A percentile compares a stretch with the other conserved stretches of the same genome.
Evolutionary conservation across 257 asterid genomes (phyloP).

Genomic region (Ilex aquifolium): DNA sequence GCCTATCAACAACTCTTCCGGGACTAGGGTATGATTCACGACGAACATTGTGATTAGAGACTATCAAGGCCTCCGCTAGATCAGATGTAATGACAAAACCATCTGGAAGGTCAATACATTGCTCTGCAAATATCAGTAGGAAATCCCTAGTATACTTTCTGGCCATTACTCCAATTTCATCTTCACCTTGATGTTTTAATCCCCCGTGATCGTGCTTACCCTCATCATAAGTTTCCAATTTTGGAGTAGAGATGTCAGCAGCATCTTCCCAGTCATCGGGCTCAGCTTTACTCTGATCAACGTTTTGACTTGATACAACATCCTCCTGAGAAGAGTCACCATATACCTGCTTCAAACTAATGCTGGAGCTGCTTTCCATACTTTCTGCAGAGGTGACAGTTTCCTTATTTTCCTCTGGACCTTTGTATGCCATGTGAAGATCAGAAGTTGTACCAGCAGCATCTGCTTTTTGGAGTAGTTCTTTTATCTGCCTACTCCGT

Average conservation of each 20-base stretch:
- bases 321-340: conserved; percentile 31
- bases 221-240: conserved; percentile 37
- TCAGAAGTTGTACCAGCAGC: conserved; percentile 19
- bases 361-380: conserved; percentile 28
- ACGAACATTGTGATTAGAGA: conserved; percentile 20
- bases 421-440: conserved; percentile 18
- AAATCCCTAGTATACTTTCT: conserved; percentile 84
- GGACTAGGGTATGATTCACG: conserved; percentile 45
- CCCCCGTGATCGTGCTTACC: conserved; percentile 12
- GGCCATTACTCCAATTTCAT: conserved; percentile 33
- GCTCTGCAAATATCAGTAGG: conserved; percentile 64
- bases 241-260: conserved; percentile 70
- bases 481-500: conserved; percentile 19
- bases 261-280: conserved; percentile 99
- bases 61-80: conserved; percentile 36
- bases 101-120: conserved; percentile 58
- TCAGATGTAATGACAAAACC: conserved; percentile 48
- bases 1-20: conserved; percentile 56
- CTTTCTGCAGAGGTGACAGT: conserved; percentile 16
- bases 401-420: conserved; percentile 18
- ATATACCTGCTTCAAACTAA: conserved; percentile 26
- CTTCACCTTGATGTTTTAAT: conserved; percentile 23
- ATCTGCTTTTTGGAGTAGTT: conserved; percentile 21
- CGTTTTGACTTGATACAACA: conserved; percentile 23
- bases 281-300: conserved; percentile 46